Conservation (phyloP, 345 rosid genomes). For the Lenwebbia sp. region DNA sequence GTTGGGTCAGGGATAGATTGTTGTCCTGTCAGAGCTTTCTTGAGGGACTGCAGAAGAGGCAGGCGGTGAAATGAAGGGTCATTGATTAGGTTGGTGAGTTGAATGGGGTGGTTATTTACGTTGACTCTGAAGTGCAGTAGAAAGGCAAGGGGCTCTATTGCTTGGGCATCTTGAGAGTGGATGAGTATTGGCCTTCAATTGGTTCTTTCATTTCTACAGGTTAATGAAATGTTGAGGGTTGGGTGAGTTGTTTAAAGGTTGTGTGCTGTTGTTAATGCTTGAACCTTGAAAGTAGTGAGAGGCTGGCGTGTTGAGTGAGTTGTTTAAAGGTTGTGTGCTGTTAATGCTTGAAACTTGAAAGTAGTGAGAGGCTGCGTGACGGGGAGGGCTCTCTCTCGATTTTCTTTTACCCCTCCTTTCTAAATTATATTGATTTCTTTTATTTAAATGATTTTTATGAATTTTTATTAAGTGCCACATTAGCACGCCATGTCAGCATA, state of each 20-base stretch:
- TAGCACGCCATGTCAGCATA: neutral
- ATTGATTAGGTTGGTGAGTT: neutral
- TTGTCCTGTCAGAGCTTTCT: neutral
- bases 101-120: neutral
- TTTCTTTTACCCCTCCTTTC: neutral
- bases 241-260: neutral
- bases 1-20: neutral
- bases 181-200: neutral
- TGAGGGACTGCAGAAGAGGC: neutral
- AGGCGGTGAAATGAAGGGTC: neutral
- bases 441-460: neutral
- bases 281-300: neutral
- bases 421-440: neutral
- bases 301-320: neutral
- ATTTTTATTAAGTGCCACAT: neutral
- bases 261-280: neutral
- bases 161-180: neutral
- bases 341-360: neutral
- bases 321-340: neutral
- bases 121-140: neutral
- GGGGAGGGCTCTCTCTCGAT: neutral
- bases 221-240: neutral
- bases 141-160: neutral
- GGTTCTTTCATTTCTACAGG: neutral
- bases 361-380: neutral